phyloP scores from a whole-genome alignment of 768 basidiomycete genomes.

The Pulveroboletus ravenelii region DNA sequence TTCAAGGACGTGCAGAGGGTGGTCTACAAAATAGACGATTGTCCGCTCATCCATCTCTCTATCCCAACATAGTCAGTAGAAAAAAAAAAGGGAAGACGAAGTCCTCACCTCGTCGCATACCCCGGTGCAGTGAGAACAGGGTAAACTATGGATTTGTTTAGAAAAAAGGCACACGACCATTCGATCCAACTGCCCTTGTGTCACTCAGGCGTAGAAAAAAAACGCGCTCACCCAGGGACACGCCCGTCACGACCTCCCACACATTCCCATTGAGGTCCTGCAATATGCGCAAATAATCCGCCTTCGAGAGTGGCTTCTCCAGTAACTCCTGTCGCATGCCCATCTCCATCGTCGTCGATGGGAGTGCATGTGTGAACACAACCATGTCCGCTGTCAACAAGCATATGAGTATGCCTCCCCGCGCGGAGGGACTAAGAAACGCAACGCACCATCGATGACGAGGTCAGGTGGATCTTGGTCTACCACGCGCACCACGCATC shows the following conservation, averaged over 20 bases:
- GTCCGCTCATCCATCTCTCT: slow-evolving; percentile 83
- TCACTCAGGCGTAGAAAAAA: not conserved
- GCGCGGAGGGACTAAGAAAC: not conserved
- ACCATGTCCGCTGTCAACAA: slow-evolving; percentile 81
- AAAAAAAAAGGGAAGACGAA: not conserved
- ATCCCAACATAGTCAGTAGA: not conserved
- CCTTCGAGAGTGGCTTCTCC: slow-evolving; percentile 80
- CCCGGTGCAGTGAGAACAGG: slow-evolving; percentile 74
- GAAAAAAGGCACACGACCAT: not conserved
- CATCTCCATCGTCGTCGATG: slow-evolving; percentile 49
- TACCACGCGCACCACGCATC: slow-evolving; percentile 12
- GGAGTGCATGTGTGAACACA: slow-evolving; percentile 74
- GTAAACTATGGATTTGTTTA: slow-evolving; percentile 63
- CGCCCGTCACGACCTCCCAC: slow-evolving; percentile 92
- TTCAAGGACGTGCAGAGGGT: slow-evolving; percentile 49
- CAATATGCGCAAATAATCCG: slow-evolving; percentile 84
- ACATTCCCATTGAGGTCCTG: slow-evolving; percentile 78
- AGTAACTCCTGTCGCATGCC: slow-evolving; percentile 64
- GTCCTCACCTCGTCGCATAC: slow-evolving; percentile 57
- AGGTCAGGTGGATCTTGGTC: slow-evolving; percentile 64
- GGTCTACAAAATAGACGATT: slow-evolving; percentile 72
- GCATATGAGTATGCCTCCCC: not conserved
- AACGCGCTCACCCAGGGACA: slow-evolving; percentile 65
- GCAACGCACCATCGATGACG: slow-evolving; percentile 62
- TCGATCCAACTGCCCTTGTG: not conserved